Evolutionary conservation across 2,329 filamentous ascomycete species (phyloP), one percentile per base, ranked within the genome.

Genomic region (Lasiodiplodia theobromae): DNA sequence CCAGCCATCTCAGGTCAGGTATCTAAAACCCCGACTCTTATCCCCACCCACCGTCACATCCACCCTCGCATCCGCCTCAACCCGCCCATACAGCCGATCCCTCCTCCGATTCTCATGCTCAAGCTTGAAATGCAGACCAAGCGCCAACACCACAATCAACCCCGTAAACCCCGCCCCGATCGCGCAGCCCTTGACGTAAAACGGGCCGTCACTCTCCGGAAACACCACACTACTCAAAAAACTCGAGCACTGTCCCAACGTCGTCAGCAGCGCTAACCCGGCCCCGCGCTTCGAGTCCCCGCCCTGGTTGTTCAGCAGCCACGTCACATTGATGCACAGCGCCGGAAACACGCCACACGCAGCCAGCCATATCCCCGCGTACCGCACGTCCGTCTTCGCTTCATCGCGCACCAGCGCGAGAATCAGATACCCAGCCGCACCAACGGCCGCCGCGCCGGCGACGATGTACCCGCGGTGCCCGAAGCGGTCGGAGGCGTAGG

Each of bases 91-190:
- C 62, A 53, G 3, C 31, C 62, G 11, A 40, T 65, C 62, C 47
- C 44, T 65, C 62, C 10, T 52, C 62, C 4, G 16, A 51, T 65
- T 65, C 62, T 53, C 62, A 2, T 16, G 12, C 49, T 65, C 62
- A 4, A 65, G 40, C 62, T 8, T 25, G 10, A 37, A 37, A 12
- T 53, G 62, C 0, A 98, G 85, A 95, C 96, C 98, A 81, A 97
- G 97, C 80, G 90, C 87, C 72, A 98, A 82, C 3, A 98, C 95
- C 28, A 97, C 89, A 70, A 94, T 88, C 8, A 98, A 83, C 16
- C 47, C 62, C 62, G 62, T 53, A 3, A 65, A 65, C 31, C n/a
- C 62, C 16, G 47, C 52, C 12, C 62, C 62, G 1, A 65, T 38
- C 14, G 49, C 47, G 10, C 62, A 65, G 6, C 62, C 62, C 31